Base-by-base conservation (phyloP, 371 early-diverging fungal species). In the Chytridiales sp. region DNA sequence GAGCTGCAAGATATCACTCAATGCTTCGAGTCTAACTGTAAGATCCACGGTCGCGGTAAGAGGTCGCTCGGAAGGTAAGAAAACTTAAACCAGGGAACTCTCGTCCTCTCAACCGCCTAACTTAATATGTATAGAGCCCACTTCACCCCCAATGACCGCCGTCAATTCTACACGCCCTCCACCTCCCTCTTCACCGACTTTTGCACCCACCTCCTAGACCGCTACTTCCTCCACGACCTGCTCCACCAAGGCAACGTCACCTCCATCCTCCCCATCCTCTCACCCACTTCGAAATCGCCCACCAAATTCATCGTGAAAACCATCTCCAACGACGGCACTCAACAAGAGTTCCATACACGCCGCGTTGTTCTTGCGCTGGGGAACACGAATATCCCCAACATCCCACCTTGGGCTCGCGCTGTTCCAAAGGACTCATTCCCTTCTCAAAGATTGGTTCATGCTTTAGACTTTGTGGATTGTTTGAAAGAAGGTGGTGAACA, bases 1-100 rank as follows among this genome's bases (percentile, higher is more conserved):
- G 62, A 62, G 49, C 58, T 62, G 8, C 58, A 27, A 27, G 62
- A 62, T 43, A 55, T 62, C 27, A 56, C 56, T 1, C n/a, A 31
- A 8, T 31, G 26, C 9, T 27, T 62, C 35, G 62, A 62, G 0
- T 5, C 19, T 5, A 40, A 42, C n/a, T 56, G 50, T 29, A 57
- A 38, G 41, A 39, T 6, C 6, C n/a, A n/a, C n/a, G n/a, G n/a
- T n/a, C n/a, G n/a, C n/a, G 51, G 59, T 36, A 58, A 58, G 47
- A 47, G 29, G 19, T 36, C 13, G 11, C 29, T n/a, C 21, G 15
- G 13, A 46, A 21, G 48, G 34, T 40, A 36, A 15, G 6, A 17
- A 42, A 40, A 9, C 19, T 53, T 24, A n/a, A 36, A 15, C 9
- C 53, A 9, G n/a, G 39, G 17, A 8, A 8, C n/a, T n/a, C n/a